phyloP scores from a whole-genome alignment of 2,329 filamentous ascomycete genomes.

The Ustilaginoidea virens region DNA sequence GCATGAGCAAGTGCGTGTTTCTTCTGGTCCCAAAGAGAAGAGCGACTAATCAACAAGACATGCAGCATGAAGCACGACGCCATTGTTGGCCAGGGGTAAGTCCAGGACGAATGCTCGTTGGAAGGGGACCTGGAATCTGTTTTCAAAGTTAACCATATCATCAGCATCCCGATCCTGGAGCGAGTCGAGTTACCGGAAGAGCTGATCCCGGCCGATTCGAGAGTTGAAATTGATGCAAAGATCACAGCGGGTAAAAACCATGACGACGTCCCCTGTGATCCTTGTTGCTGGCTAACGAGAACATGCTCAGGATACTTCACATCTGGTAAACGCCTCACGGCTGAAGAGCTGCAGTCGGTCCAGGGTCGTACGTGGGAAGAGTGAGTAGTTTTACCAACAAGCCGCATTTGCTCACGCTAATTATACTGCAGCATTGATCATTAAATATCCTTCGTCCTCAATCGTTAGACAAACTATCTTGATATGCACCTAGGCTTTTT shows the following conservation, averaged over 20 bases:
- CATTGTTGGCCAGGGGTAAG: slow-evolving; percentile 63
- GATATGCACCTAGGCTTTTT: too few relatives aligned
- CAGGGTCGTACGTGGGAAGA: slow-evolving; percentile 87
- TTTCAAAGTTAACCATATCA: background rate
- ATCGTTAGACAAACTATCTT: too few relatives aligned
- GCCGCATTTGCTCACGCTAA: background rate
- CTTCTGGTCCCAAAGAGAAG: too few relatives aligned
- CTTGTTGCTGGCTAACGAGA: slow-evolving; percentile 1
- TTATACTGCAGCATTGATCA: slow-evolving; percentile 3
- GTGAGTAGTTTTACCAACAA: slow-evolving; percentile 28
- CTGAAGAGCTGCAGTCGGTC: slow-evolving; percentile 71
- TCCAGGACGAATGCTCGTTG: background rate
- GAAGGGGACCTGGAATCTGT: too few relatives aligned
- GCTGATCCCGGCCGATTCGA: slow-evolving; percentile 83
- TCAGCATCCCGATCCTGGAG: slow-evolving; percentile 70
- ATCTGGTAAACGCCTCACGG: slow-evolving; percentile 75
- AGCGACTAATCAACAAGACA: too few relatives aligned
- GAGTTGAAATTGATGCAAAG: slow-evolving; percentile 98
- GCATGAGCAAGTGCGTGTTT: slow-evolving; percentile 76
- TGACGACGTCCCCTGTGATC: slow-evolving; percentile 17
- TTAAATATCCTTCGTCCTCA: too few relatives aligned
- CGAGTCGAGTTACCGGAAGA: slow-evolving; percentile 84
- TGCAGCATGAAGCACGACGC: slow-evolving; percentile 82
- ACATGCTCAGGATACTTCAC: slow-evolving; percentile 54
- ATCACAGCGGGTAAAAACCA: slow-evolving; percentile 87